Base-by-base conservation (phyloP, 1,284 basidiomycete genomes). In the Ustilago sp. region DNA sequence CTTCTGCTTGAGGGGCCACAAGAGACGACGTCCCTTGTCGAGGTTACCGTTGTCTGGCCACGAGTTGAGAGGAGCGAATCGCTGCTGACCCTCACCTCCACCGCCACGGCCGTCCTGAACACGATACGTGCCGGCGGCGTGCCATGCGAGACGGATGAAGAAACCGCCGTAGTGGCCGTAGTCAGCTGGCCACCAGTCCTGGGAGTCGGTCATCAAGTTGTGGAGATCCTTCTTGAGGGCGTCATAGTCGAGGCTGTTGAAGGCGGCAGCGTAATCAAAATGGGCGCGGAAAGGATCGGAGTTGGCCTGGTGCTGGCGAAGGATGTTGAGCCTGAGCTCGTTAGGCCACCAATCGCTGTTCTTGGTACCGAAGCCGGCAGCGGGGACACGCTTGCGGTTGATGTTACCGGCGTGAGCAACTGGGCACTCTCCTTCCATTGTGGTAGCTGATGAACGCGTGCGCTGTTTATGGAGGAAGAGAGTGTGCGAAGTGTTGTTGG, bases 1-100 rank as follows among this genome's bases (percentile, higher is more conserved):
- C 71, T 73, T 73, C 50, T 73, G 71, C 71, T 73, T 73, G 65
- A 73, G 68, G 34, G 71, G 71, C 71, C 71, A 73, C 51, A 73
- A 48, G 65, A 73, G 71, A 59, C 71, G 71, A 62, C 65, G 71
- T 15, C 60, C 71, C 71, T 73, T 73, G 62, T 73, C 71, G 58
- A 73, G 66, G 55, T 68, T 68, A 17, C 65, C 66, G 45, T 73
- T 73, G 71, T 73, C 71, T 61, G 71, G 71, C 71, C 71, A 73
- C 48, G 71, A 73, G 65, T 73, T 73, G 53, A 73, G 59, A 38
- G 71, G 71, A 68, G 71, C 71, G 39, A 73, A 73, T 50, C 71
- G 60, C 62, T 73, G 71, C 65, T 73, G 71, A 17, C 71, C 71
- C 62, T 68, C 61, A 51, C 71, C 71, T 28, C 71, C 71, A 23